These are phyloP conservation scores for Lecanicillium sp. DNA, from an alignment of 2,329 filamentous ascomycete species.

Conservation along the genomic window DNA sequence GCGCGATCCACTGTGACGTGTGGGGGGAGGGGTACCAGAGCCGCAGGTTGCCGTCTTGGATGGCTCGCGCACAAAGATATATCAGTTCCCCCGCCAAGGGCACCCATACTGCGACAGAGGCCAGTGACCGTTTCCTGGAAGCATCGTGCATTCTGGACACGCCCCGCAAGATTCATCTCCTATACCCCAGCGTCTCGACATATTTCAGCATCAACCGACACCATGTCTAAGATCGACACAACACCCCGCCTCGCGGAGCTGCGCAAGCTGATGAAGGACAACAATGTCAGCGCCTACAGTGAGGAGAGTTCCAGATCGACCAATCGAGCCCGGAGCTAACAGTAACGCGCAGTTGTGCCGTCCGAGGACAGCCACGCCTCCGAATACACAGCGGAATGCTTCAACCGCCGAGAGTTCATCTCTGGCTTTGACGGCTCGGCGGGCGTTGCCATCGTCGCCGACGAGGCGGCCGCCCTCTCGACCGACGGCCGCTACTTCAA, in stretches of 20 bases:
- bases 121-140: conserved; percentile 4
- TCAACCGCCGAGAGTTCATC: conserved; percentile 85
- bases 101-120: conserved; percentile 7
- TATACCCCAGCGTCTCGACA: neutral
- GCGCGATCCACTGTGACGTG: conserved; percentile 3
- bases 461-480: conserved; percentile 79
- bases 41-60: conserved; percentile 3
- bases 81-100: conserved; percentile 3
- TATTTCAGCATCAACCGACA: conserved; percentile 2
- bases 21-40: conserved; percentile 11
- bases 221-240: conserved; percentile 58
- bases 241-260: conserved; percentile 68
- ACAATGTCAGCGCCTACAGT: conserved; percentile 90
- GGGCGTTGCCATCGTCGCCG: conserved; percentile 83
- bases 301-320: conserved; percentile 26
- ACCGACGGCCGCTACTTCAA: conserved; percentile 98
- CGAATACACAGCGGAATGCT: conserved; percentile 96
- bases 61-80: conserved; percentile 5
- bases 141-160: neutral
- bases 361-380: conserved; percentile 97
- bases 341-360: conserved; percentile 68
- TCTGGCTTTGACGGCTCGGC: conserved; percentile 93
- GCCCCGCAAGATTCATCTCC: neutral
- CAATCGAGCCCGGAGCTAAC: conserved; percentile 15
- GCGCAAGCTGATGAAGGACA: conserved; percentile 78